Evolutionary conservation across 495 filamentous ascomycete species (phyloP).

Genomic region (Penicillium roqueforti): DNA sequence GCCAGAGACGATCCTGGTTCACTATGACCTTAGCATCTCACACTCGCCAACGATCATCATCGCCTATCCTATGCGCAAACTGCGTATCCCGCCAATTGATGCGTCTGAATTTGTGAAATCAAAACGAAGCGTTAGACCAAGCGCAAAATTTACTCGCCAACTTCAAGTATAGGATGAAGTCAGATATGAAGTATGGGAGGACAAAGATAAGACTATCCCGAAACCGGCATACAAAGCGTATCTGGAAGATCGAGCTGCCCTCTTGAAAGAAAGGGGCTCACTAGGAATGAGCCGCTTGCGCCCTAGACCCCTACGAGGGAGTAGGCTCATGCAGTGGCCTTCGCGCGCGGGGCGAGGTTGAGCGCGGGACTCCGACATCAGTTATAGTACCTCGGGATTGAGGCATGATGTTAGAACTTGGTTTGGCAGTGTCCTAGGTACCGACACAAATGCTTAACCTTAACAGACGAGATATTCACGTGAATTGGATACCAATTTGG

Average conservation of each 20-base stretch:
- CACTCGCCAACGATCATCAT: slow-evolving; percentile 34
- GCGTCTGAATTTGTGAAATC: neutral
- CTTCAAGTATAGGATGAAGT: slow-evolving; percentile 3
- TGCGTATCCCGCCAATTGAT: neutral
- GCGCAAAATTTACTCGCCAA: neutral
- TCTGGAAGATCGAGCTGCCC: slow-evolving; percentile 20
- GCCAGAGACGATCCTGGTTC: slow-evolving; percentile 26
- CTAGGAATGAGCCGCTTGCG: neutral
- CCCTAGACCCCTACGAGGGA: too few relatives aligned
- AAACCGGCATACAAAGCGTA: slow-evolving; percentile 28
- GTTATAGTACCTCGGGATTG: too few relatives aligned
- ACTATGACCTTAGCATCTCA: slow-evolving; percentile 36
- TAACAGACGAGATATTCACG: too few relatives aligned
- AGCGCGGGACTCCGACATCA: too few relatives aligned
- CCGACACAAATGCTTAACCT: too few relatives aligned
- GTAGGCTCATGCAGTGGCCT: too few relatives aligned
- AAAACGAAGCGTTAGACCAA: neutral
- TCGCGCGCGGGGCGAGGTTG: too few relatives aligned
- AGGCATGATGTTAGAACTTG: too few relatives aligned
- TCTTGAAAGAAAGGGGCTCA: neutral
- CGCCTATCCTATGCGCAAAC: neutral
- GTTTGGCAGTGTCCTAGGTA: too few relatives aligned
- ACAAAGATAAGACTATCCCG: slow-evolving; percentile 24
- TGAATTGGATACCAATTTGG: too few relatives aligned
- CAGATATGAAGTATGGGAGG: slow-evolving; percentile 34